Percentiles rank a stretch among this genome's conserved stretches.
Conservation (phyloP, 192 early-diverging fungal species). For the Coemansia sp. region DNA sequence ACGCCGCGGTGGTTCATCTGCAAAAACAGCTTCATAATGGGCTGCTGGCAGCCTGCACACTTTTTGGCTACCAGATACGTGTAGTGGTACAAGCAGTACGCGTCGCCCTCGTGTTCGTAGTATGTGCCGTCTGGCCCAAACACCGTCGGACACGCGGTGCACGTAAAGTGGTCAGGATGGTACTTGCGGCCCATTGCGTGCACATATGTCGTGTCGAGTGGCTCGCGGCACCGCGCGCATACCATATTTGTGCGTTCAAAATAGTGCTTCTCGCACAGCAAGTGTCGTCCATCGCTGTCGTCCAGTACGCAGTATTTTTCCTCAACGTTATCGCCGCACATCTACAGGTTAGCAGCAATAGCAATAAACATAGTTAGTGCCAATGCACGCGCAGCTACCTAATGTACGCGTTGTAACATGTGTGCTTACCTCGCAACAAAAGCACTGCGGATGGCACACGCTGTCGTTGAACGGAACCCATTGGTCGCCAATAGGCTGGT, state of each 20-base stretch:
- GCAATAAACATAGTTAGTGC: not conserved
- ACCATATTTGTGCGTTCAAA: slow-evolving; percentile 52
- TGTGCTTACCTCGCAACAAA: slow-evolving; percentile 83
- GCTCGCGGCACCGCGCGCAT: slow-evolving; percentile 75
- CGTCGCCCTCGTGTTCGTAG: slow-evolving; percentile 89
- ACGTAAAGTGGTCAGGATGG: slow-evolving; percentile 97
- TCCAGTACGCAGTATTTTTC: slow-evolving; percentile 39
- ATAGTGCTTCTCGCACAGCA: slow-evolving; percentile 49
- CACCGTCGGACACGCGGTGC: slow-evolving; percentile 83
- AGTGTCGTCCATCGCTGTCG: slow-evolving; percentile 37
- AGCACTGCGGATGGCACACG: slow-evolving; percentile 92
- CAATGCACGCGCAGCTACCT: not conserved
- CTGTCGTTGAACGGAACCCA: slow-evolving; percentile 84
- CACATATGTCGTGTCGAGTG: slow-evolving; percentile 88
- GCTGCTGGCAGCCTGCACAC: slow-evolving; percentile 94
- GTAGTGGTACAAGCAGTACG: slow-evolving; percentile 96
- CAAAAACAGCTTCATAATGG: slow-evolving; percentile 95
- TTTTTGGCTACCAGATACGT: slow-evolving; percentile 83
- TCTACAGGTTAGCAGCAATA: slow-evolving; percentile 15
- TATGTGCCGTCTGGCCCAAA: slow-evolving; percentile 96
- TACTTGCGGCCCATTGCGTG: slow-evolving; percentile 91
- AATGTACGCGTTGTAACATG: not conserved
- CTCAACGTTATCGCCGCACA: slow-evolving; percentile 42
- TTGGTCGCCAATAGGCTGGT: slow-evolving; percentile 73
- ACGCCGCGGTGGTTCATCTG: slow-evolving; percentile 78